A percentile compares a stretch with the other conserved stretches of the same genome.
Evolutionary conservation across 495 filamentous ascomycete species (phyloP).

Genomic region (Talaromyces nanjingensis): DNA sequence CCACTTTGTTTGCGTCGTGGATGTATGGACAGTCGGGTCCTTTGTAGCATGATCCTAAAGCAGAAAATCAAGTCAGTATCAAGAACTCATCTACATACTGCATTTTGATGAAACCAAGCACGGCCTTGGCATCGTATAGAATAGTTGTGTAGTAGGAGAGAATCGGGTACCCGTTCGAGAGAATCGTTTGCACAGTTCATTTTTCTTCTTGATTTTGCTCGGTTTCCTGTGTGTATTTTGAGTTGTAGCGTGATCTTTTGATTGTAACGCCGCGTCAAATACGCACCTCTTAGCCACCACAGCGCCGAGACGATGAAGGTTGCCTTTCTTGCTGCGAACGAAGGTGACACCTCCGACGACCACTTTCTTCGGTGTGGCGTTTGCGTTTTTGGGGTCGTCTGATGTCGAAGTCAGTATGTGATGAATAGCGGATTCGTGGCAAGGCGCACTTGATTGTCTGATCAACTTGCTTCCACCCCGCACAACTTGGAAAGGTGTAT

Average conservation of each 20-base stretch:
- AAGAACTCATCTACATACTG: neutral
- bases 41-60: constrained; percentile 70
- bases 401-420: constrained; percentile 33
- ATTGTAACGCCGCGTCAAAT: neutral
- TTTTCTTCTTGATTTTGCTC: constrained; percentile 56
- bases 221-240: constrained; percentile 29
- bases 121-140: constrained; percentile 5
- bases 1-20: constrained; percentile 83
- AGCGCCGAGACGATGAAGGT: constrained; percentile 62
- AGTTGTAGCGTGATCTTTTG: constrained; percentile 13
- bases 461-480: constrained; percentile 82
- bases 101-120: neutral
- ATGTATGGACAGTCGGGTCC: constrained; percentile 73
- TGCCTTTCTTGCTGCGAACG: constrained; percentile 84
- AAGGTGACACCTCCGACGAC: constrained; percentile 78
- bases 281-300: constrained; percentile 36
- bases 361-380: constrained; percentile 71
- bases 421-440: neutral
- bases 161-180: constrained; percentile 78
- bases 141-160: constrained; percentile 14
- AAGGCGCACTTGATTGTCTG: constrained; percentile 59
- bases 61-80: constrained; percentile 8
- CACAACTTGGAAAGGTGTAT: constrained; percentile 66
- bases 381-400: constrained; percentile 59
- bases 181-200: constrained; percentile 82